Conservation (phyloP, 257 asterid genomes). For the Fraxinus americana region DNA sequence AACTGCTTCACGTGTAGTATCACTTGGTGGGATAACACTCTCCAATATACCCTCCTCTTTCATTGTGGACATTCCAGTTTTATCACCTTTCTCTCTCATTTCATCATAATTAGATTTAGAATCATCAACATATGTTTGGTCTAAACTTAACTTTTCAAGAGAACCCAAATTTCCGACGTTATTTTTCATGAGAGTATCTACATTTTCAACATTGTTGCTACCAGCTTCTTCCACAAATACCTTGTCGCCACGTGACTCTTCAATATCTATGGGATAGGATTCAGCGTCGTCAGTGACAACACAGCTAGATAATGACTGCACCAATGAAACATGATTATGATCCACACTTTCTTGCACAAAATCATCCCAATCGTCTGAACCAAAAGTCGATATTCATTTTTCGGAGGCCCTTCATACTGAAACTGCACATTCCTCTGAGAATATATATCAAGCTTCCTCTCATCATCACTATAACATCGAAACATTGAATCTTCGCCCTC, state of each 20-base stretch:
- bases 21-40: background rate
- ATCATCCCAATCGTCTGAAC: constrained; percentile 82
- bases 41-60: background rate
- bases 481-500: constrained; percentile 86
- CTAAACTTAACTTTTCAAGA: constrained; percentile 60
- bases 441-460: constrained; percentile 38
- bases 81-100: constrained; percentile 34
- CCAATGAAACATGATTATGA: constrained; percentile 32
- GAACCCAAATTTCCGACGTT: constrained; percentile 51
- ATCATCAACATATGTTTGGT: constrained; percentile 76
- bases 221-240: constrained; percentile 37
- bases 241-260: constrained; percentile 37
- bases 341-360: constrained; percentile 57
- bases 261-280: constrained; percentile 62
- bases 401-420: constrained; percentile 35
- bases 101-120: constrained; percentile 39
- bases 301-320: constrained; percentile 43
- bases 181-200: constrained; percentile 36
- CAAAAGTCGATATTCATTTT: constrained; percentile 65
- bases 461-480: constrained; percentile 69
- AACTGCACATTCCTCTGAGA: constrained; percentile 24
- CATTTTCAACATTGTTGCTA: constrained; percentile 33
- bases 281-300: constrained; percentile 53
- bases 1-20: no score
- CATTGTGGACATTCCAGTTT: constrained; percentile 21